A percentile compares a stretch with the other conserved stretches of the same genome.
phyloP scores from a whole-genome alignment of 2,329 filamentous ascomycete species.

The Colletotrichum karsti region DNA sequence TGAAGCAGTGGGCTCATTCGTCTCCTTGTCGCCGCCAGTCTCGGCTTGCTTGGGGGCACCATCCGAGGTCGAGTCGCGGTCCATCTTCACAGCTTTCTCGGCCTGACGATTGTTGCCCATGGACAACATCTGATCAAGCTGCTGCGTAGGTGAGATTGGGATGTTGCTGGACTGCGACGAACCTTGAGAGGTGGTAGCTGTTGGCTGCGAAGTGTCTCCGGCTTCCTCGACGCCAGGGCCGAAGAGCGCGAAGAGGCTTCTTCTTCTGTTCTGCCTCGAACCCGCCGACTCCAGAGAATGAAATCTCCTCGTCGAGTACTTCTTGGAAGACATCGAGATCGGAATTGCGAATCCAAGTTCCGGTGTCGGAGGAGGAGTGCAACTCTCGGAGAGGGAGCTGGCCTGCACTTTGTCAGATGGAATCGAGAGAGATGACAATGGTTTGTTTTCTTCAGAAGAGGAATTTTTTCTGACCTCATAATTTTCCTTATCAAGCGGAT shows the following conservation, averaged over 20 bases:
- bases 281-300: neutral
- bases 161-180: neutral
- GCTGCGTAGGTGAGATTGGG: neutral
- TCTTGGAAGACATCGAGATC: slow-evolving; percentile 15
- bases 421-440: neutral
- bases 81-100: neutral
- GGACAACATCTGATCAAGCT: neutral
- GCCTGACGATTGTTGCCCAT: neutral
- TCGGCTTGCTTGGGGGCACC: neutral
- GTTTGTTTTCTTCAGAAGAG: neutral
- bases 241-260: slow-evolving; percentile 11
- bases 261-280: neutral
- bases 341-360: neutral
- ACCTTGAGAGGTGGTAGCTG: neutral
- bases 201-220: neutral
- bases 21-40: neutral
- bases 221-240: neutral
- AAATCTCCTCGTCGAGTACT: neutral
- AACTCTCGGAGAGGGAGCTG: neutral
- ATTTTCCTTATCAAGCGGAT: neutral
- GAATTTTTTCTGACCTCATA: neutral
- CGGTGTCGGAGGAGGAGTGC: too few species aligned
- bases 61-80: neutral
- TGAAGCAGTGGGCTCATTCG: neutral
- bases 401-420: neutral